These are phyloP conservation scores for Onygenales sp. DNA, from an alignment of 2,329 filamentous ascomycete genomes.

Conservation along the genomic window DNA sequence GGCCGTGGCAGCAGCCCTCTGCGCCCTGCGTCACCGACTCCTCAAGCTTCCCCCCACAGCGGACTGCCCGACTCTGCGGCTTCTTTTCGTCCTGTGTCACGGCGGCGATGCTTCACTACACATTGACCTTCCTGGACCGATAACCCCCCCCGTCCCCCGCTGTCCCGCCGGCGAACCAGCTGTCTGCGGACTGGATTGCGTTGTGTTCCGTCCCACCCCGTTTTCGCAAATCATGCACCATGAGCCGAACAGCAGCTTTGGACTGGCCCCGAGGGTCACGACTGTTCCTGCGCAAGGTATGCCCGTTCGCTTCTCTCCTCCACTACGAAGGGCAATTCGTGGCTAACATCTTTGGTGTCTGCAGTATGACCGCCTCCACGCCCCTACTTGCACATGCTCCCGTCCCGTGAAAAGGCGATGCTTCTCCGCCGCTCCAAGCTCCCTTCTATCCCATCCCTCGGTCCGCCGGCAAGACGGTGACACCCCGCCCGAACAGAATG, in stretches of 20 bases:
- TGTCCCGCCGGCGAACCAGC: too few relatives aligned
- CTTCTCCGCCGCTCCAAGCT: conserved; percentile 6
- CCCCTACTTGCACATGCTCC: conserved; percentile 1
- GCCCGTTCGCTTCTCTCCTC: neutral
- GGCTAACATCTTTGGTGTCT: neutral
- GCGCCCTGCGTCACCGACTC: neutral
- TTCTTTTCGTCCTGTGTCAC: neutral
- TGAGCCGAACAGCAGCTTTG: conserved; percentile 1
- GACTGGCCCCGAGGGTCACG: conserved; percentile 1
- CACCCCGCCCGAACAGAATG: neutral
- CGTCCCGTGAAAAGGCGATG: conserved; percentile 8
- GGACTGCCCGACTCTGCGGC: neutral
- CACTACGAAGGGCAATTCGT: neutral
- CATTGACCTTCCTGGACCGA: neutral
- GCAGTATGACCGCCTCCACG: conserved; percentile 7
- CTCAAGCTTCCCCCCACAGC: neutral
- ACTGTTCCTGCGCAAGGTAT: conserved; percentile 3
- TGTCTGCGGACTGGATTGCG: too few relatives aligned
- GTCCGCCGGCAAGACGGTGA: conserved; percentile 1
- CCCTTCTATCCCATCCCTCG: neutral
- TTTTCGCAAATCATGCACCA: neutral
- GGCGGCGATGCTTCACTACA: neutral
- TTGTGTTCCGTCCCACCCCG: neutral
- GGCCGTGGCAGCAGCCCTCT: neutral
- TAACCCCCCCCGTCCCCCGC: neutral